Base-by-base conservation (phyloP, 2,329 filamentous ascomycete species). In the Capronia epimyces region DNA sequence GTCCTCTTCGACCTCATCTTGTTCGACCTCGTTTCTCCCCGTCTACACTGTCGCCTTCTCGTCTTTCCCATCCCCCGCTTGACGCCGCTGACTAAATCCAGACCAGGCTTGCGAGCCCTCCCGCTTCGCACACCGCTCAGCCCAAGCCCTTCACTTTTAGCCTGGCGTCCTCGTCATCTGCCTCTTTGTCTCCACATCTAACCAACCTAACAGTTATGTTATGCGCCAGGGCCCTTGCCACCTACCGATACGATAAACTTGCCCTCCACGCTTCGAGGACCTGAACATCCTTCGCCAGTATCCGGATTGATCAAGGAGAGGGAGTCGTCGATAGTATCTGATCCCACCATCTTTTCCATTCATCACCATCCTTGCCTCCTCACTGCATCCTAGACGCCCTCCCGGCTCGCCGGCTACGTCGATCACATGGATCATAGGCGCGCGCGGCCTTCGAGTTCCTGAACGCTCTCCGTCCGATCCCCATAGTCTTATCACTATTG, bases 111-210 rank as follows among this genome's bases (percentile, higher is more conserved):
- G 5, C 15, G 12, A 37, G 18, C 34, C 34, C 34, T 18, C 18
- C 34, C 16, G 41, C 21, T 39, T 31, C 46, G 29, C 45, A 46
- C 42, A 47, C 46, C 46, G 46, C 50, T 46, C 42, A 46, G 37
- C 34, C 34, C 34, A 36, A 46, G 37, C 34, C 34, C 34, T 37
- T 37, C 34, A 37, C 34, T 37, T 37, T 37, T 37, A 37, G 34
- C 46, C 46, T 32, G 32, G 45, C 21, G 20, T 15, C 43, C 46
- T 52, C 46, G 53, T 55, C 53, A 52, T 49, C 52, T 51, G 52
- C 49, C 49, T 36, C 25, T 39, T 49, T 37, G 49, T 20, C 41
- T 43, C 50, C 52, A 49, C 46, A 47, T n/a, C 29, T n/a, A 32
- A 32, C 29, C 25, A 27, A 10, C 25, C 25, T 10, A 27, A 27